Percentiles rank a stretch among this genome's conserved stretches.
phyloP scores from a whole-genome alignment of 1,139 yeast species.

The Blastobotrys proliferans region DNA sequence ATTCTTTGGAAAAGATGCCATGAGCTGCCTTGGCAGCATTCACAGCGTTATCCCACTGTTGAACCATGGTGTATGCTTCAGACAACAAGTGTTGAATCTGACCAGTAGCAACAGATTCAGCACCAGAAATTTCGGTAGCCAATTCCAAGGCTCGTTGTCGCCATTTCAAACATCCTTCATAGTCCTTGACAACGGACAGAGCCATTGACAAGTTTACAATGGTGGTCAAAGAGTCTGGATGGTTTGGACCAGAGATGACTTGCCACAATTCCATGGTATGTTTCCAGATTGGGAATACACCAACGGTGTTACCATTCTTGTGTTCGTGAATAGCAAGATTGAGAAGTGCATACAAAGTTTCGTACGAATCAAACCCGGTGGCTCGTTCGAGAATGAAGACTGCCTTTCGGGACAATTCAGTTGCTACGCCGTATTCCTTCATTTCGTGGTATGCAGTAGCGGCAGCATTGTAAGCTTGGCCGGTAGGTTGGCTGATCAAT shows the following conservation, averaged over 20 bases:
- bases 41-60: slow-evolving; percentile 53
- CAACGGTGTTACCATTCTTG: slow-evolving; percentile 52
- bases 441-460: slow-evolving; percentile 66
- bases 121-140: slow-evolving; percentile 48
- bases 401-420: slow-evolving; percentile 67
- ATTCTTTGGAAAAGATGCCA: slow-evolving; percentile 49
- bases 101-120: slow-evolving; percentile 57
- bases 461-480: slow-evolving; percentile 60
- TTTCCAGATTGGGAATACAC: slow-evolving; percentile 59
- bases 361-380: slow-evolving; percentile 74
- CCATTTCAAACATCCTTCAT: slow-evolving; percentile 46
- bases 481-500: slow-evolving; percentile 71
- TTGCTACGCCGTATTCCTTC: slow-evolving; percentile 56
- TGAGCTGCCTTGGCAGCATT: slow-evolving; percentile 51
- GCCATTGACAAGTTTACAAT: slow-evolving; percentile 59
- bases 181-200: slow-evolving; percentile 51
- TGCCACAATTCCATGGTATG: slow-evolving; percentile 60
- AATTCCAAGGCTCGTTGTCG: slow-evolving; percentile 47
- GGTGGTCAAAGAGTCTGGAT: slow-evolving; percentile 68
- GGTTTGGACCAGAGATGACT: slow-evolving; percentile 50
- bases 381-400: slow-evolving; percentile 73
- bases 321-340: slow-evolving; percentile 75
- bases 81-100: slow-evolving; percentile 63
- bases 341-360: slow-evolving; percentile 65
- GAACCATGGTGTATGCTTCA: slow-evolving; percentile 52